These are phyloP conservation scores for Russula ochroleuca DNA, from an alignment of 768 basidiomycete species.

Conservation along the genomic window DNA sequence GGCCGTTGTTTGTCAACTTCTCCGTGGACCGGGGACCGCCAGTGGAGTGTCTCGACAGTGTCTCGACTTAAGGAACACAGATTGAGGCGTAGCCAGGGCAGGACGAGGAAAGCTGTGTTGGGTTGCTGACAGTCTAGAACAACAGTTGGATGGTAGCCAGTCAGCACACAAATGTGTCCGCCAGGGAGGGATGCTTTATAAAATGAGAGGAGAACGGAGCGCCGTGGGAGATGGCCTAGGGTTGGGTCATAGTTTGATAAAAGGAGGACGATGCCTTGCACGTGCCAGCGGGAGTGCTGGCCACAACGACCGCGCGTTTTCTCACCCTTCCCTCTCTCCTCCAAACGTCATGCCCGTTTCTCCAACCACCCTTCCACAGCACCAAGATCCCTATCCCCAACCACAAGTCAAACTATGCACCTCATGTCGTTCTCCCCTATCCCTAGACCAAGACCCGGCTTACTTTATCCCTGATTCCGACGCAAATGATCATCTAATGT, in stretches of 20 bases:
- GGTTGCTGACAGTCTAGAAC: neutral
- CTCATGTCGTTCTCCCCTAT: constrained; percentile 24
- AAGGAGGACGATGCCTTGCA: neutral
- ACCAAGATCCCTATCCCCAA: constrained; percentile 18
- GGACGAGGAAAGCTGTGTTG: neutral
- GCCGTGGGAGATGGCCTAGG: neutral
- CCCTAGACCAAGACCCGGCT: constrained; percentile 23
- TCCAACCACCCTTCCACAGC: constrained; percentile 14
- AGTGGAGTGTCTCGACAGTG: neutral
- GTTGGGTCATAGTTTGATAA: neutral
- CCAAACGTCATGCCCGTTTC: constrained; percentile 20
- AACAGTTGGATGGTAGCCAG: neutral
- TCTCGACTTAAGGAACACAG: neutral
- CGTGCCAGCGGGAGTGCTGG: constrained; percentile 7
- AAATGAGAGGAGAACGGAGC: neutral
- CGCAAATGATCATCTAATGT: constrained; percentile 21
- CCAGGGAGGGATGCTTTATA: neutral
- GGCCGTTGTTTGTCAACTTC: constrained; percentile 1
- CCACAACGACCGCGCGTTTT: neutral
- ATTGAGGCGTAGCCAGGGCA: neutral
- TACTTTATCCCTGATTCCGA: constrained; percentile 22
- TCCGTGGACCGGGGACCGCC: neutral
- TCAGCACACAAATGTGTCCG: neutral
- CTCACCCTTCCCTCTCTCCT: neutral
- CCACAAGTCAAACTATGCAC: constrained; percentile 26